Conservation (phyloP, 805 yeast species). For the Debaryomyces castellii region DNA sequence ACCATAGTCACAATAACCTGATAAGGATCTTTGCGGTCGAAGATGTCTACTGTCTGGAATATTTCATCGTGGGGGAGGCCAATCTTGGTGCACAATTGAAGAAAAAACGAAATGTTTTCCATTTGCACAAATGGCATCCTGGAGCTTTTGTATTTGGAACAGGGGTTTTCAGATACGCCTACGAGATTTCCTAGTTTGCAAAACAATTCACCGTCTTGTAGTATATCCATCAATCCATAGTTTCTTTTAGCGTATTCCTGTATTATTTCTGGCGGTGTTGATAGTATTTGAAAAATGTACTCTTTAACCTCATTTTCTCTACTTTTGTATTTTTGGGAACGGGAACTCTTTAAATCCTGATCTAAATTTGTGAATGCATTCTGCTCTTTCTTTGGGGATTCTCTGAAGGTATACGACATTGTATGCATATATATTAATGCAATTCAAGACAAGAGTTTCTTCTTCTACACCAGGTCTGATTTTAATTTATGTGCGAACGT, state of each 20-base stretch:
- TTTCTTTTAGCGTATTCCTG: constrained; percentile 17
- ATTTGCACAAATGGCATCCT: constrained; percentile 74
- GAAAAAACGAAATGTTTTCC: constrained; percentile 80
- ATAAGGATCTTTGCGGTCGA: constrained; percentile 71
- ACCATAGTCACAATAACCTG: constrained; percentile 74
- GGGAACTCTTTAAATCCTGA: constrained; percentile 53
- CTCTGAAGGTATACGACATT: constrained; percentile 4
- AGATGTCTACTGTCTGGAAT: constrained; percentile 76
- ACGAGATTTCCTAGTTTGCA: constrained; percentile 34
- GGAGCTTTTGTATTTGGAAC: constrained; percentile 54
- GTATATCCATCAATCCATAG: constrained; percentile 49
- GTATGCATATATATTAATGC: neutral
- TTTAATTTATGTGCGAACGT: neutral
- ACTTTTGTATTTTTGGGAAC: constrained; percentile 52
- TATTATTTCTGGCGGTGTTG: constrained; percentile 10
- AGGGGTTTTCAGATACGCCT: constrained; percentile 25
- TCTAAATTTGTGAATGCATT: constrained; percentile 53
- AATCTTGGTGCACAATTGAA: constrained; percentile 56
- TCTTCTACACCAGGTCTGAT: too few species aligned
- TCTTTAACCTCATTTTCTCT: constrained; percentile 41
- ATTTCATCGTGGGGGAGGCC: constrained; percentile 82
- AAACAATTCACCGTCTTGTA: constrained; percentile 58
- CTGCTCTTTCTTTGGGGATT: constrained; percentile 9
- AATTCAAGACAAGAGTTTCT: too few species aligned
- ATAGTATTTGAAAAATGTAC: constrained; percentile 53